phyloP scores from a whole-genome alignment of 805 yeast genomes.

The Blastobotrys terrestris region DNA sequence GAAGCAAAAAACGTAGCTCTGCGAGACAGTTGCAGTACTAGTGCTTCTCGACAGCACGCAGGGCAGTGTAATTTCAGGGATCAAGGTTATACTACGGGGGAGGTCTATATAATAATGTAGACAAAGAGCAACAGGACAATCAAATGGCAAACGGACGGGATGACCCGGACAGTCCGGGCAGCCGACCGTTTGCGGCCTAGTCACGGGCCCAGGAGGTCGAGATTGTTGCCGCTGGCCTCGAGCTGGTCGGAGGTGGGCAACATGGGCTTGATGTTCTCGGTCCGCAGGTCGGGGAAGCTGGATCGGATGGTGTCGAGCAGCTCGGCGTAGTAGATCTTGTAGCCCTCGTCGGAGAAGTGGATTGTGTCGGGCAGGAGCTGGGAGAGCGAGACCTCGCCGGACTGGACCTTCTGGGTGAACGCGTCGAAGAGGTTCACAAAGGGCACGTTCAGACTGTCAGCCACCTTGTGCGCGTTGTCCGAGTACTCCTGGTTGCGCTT shows the following conservation, averaged over 20 bases:
- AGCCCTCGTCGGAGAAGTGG: slow-evolving; percentile 53
- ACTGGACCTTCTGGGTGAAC: neutral
- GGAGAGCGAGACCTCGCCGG: neutral
- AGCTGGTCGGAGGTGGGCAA: neutral
- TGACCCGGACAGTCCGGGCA: no score
- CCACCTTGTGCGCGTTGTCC: slow-evolving; percentile 42
- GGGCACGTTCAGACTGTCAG: slow-evolving; percentile 43
- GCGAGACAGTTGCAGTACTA: no score
- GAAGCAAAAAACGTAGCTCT: no score
- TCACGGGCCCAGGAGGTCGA: neutral
- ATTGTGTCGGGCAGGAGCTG: slow-evolving; percentile 41
- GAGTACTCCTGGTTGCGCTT: slow-evolving; percentile 44
- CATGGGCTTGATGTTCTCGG: neutral
- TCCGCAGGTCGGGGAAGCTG: slow-evolving; percentile 41
- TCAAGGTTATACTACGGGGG: no score
- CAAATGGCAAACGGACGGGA: no score
- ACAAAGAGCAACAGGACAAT: no score
- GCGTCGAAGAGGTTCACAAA: slow-evolving; percentile 42
- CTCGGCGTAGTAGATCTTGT: slow-evolving; percentile 43
- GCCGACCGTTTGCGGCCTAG: no score
- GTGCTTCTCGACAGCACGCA: no score
- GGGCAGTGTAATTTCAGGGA: no score
- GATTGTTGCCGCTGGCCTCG: neutral
- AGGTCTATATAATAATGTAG: no score
- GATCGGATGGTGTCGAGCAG: slow-evolving; percentile 35